Conservation (phyloP, 2,329 filamentous ascomycete species). For the Chrysoporthe cubensis region DNA sequence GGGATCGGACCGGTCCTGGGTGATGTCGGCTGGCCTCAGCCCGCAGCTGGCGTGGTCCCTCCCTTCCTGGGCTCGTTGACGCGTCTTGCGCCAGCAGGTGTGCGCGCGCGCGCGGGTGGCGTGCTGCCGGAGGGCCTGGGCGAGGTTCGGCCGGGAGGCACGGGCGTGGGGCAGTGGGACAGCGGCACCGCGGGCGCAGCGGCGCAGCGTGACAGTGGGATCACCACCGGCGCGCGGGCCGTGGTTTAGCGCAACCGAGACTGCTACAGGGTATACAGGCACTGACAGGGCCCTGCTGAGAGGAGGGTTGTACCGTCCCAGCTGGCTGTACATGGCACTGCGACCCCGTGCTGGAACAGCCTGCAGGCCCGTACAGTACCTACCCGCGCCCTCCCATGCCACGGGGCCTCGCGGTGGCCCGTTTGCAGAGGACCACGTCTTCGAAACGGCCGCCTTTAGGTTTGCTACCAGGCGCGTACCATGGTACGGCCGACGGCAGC, state of each 20-base stretch:
- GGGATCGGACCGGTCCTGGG: too few relatives aligned
- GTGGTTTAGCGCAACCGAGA: background rate
- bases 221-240: slow-evolving; percentile 3
- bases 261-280: background rate
- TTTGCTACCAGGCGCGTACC: background rate
- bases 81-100: background rate
- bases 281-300: background rate
- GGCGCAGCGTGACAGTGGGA: background rate
- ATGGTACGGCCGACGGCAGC: background rate
- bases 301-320: too few relatives aligned
- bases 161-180: background rate
- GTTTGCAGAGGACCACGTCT: too few relatives aligned
- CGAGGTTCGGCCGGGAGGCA: background rate
- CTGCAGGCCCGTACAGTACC: too few relatives aligned
- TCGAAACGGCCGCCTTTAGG: background rate
- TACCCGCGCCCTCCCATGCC: too few relatives aligned
- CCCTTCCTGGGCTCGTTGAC: background rate
- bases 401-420: too few relatives aligned
- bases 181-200: background rate
- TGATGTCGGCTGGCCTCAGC: background rate
- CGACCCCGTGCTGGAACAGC: too few relatives aligned
- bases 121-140: background rate
- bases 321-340: too few relatives aligned
- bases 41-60: background rate
- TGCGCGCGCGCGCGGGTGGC: background rate